Evolutionary conservation across 208 protist genomes (phyloP), one percentile per base, ranked within the genome.

Genomic region (Leishmania lainsoni): DNA sequence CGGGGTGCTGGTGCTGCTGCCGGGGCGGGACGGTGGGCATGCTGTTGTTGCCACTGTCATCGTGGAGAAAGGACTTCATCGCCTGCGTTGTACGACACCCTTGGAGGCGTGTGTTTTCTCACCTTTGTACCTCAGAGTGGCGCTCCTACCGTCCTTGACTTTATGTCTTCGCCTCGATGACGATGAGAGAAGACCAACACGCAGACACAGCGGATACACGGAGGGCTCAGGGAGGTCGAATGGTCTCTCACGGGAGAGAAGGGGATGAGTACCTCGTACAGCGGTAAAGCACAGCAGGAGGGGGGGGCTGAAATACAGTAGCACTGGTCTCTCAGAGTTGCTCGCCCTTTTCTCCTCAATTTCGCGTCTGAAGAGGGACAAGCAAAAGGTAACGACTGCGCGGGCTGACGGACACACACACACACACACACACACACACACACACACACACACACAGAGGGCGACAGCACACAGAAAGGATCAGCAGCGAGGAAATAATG

Each of bases 1-100:
- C 32, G 29, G 68, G 42, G 68, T 9, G 68, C 68, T 52, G 42
- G 5, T 74, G 69, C 69, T 74, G 69, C 70, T 75, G 70, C 48
- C 10, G 42, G 6, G 39, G 66, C 14, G 35, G 66, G 39, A 22
- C 17, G 20, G 20, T 12, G 12, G 32, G 12, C 39, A 71, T 29
- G 48, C 20, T 56, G 45, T n/a, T 51, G 69, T 20, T 51, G 48
- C 48, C 26, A 48, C 48, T 54, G 45, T 56, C 70, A 39, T 75
- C 45, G 17, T 48, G n/a, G 22, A 22, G 70, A 35, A 75, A 56
- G 70, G 70, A 56, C 70, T 42, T 75, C 70, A 51, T 52, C 5
- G n/a, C n/a, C 42, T 75, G 48, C n/a, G 48, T 32, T 75, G 48
- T n/a, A 52, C 70, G n/a, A 35, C n/a, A n/a, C 8, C 35, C 32